A percentile compares a stretch with the other conserved stretches of the same genome.
These are phyloP conservation scores for Trichoderma sp. DNA, from an alignment of 2,329 filamentous ascomycete species.

Conservation along the genomic window DNA sequence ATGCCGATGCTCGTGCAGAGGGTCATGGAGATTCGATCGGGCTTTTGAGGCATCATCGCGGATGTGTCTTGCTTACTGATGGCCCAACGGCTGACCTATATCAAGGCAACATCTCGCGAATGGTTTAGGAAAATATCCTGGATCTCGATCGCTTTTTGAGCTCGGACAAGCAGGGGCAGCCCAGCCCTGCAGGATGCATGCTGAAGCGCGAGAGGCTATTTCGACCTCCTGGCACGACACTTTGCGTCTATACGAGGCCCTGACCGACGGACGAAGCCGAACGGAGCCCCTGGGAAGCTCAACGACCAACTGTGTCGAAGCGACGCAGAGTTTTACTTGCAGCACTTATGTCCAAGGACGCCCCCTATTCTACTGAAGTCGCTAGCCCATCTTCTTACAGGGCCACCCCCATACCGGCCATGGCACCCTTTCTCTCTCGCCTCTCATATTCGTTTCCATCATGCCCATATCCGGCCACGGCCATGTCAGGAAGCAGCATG, in stretches of 20 bases:
- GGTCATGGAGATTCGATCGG: neutral
- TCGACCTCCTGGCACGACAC: too few relatives aligned
- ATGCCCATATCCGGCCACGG: too few relatives aligned
- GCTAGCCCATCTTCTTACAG: neutral
- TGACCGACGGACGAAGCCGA: neutral
- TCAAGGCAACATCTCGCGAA: neutral
- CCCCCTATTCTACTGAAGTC: neutral
- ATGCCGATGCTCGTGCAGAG: neutral
- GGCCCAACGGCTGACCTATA: neutral
- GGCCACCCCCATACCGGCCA: too few relatives aligned
- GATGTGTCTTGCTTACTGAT: neutral
- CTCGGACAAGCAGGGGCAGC: neutral
- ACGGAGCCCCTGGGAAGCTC: too few relatives aligned
- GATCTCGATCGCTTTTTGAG: neutral
- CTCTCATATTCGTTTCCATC: neutral
- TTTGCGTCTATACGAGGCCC: neutral
- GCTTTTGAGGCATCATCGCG: neutral
- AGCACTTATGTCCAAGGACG: neutral
- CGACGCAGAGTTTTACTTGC: too few relatives aligned
- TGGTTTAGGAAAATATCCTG: neutral
- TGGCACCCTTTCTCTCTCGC: neutral
- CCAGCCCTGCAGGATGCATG: neutral
- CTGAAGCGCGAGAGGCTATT: neutral
- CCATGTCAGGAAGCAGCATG: neutral
- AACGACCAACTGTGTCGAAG: too few relatives aligned